Conservation (phyloP, 2,329 filamentous ascomycete species). For the Fusarium veterinarium region DNA sequence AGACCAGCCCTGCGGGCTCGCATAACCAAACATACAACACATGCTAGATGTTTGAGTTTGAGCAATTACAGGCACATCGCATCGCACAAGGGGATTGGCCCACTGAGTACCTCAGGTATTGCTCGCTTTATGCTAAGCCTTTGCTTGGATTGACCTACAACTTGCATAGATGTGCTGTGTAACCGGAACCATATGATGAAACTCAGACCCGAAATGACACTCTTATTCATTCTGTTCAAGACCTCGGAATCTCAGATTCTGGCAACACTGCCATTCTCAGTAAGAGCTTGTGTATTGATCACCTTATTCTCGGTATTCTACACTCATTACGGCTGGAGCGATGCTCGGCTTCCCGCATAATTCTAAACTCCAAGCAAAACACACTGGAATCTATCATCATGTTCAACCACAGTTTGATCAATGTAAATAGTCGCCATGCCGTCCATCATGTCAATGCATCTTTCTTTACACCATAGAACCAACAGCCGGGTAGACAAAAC, state of each 20-base stretch:
- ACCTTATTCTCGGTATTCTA: slow-evolving; percentile 3
- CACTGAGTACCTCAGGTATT: neutral
- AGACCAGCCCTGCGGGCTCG: slow-evolving; percentile 21
- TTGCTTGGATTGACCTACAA: neutral
- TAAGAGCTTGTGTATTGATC: neutral
- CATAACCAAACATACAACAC: slow-evolving; percentile 28
- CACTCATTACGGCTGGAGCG: slow-evolving; percentile 8
- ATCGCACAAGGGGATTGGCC: slow-evolving; percentile 31
- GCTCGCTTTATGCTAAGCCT: slow-evolving; percentile 10
- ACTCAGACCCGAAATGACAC: slow-evolving; percentile 17
- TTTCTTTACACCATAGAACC: neutral
- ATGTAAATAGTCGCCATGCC: neutral
- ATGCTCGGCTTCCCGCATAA: slow-evolving; percentile 24
- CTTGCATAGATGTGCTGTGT: slow-evolving; percentile 6
- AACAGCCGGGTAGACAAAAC: neutral
- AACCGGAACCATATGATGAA: slow-evolving; percentile 9
- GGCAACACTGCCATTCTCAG: neutral
- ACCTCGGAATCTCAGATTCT: neutral
- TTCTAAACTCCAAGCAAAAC: slow-evolving; percentile 13
- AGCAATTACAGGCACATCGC: slow-evolving; percentile 20
- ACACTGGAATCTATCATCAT: neutral
- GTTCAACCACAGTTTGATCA: neutral
- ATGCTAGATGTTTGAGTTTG: slow-evolving; percentile 31
- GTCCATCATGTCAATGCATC: neutral
- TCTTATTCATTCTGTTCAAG: neutral